A percentile compares a stretch with the other conserved stretches of the same genome.
phyloP scores from a whole-genome alignment of 2,329 filamentous ascomycete genomes.

The Diplodia sapinea region DNA sequence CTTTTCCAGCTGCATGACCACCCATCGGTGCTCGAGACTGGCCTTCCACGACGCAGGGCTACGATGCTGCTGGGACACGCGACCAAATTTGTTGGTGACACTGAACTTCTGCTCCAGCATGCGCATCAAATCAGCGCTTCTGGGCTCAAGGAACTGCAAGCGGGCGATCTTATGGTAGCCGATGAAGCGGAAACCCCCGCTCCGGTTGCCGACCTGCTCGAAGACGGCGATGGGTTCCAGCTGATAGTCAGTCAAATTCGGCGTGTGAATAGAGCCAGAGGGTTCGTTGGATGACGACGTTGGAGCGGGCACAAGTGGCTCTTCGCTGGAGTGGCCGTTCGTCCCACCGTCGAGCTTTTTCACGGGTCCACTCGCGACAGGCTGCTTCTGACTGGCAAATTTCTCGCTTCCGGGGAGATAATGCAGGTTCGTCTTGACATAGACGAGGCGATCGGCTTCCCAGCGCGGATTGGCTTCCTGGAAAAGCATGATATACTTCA shows the following conservation, averaged over 20 bases:
- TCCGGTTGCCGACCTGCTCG: slow-evolving; percentile 33
- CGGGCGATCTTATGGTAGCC: slow-evolving; percentile 37
- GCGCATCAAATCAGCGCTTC: slow-evolving; percentile 35
- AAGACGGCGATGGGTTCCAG: slow-evolving; percentile 37
- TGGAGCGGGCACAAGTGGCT: not conserved
- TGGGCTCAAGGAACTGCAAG: slow-evolving; percentile 37
- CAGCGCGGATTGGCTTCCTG: slow-evolving; percentile 39
- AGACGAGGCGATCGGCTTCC: slow-evolving; percentile 39
- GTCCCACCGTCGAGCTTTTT: not conserved
- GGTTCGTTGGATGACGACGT: not conserved
- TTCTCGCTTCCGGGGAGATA: slow-evolving; percentile 35
- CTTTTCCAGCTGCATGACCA: slow-evolving; percentile 41
- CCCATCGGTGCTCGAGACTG: slow-evolving; percentile 39
- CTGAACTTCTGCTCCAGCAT: slow-evolving; percentile 44
- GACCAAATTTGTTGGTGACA: slow-evolving; percentile 33
- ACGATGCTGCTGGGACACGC: slow-evolving; percentile 33
- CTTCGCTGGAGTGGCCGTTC: not conserved
- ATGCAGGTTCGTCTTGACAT: slow-evolving; percentile 40
- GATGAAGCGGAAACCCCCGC: slow-evolving; percentile 35
- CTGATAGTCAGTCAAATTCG: not conserved
- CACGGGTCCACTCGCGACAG: not conserved
- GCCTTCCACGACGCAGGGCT: slow-evolving; percentile 36
- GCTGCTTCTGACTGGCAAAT: not conserved
- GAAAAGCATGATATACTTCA: slow-evolving; percentile 39
- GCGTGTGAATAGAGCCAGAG: not conserved